Evolutionary conservation across 2,329 filamentous ascomycete species (phyloP).

Genomic region (Beauveria varroae): DNA sequence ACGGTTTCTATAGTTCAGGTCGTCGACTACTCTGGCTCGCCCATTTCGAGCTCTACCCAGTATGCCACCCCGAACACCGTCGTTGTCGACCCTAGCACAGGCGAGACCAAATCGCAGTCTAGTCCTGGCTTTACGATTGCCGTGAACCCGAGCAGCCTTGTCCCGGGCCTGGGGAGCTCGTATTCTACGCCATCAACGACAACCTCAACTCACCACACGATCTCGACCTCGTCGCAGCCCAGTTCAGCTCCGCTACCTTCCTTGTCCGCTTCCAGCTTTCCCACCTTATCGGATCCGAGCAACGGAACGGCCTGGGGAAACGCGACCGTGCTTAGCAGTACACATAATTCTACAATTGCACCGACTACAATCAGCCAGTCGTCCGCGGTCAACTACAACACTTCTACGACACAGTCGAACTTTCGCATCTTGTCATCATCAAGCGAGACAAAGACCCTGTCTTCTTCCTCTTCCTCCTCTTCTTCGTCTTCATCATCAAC

Average conservation of each 20-base stretch:
- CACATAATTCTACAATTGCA: neutral
- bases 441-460: neutral
- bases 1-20: slow-evolving; percentile 49
- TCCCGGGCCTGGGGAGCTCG: neutral
- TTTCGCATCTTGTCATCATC: neutral
- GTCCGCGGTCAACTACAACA: neutral
- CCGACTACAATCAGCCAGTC: neutral
- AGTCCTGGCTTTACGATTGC: slow-evolving; percentile 16
- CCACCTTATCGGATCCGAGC: slow-evolving; percentile 6
- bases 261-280: neutral
- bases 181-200: slow-evolving; percentile 6
- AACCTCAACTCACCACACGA: slow-evolving; percentile 11
- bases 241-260: neutral
- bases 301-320: slow-evolving; percentile 10
- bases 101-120: slow-evolving; percentile 28
- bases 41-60: slow-evolving; percentile 37
- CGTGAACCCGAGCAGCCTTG: slow-evolving; percentile 3
- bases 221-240: slow-evolving; percentile 8
- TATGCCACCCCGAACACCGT: slow-evolving; percentile 31
- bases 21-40: slow-evolving; percentile 40
- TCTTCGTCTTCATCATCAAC: neutral
- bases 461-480: neutral
- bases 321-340: neutral
- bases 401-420: neutral
- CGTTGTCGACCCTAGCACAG: slow-evolving; percentile 28